These are phyloP conservation scores for Phytophthora hibernalis DNA, from an alignment of 352 stramenopile genomes.

Conservation along the genomic window DNA sequence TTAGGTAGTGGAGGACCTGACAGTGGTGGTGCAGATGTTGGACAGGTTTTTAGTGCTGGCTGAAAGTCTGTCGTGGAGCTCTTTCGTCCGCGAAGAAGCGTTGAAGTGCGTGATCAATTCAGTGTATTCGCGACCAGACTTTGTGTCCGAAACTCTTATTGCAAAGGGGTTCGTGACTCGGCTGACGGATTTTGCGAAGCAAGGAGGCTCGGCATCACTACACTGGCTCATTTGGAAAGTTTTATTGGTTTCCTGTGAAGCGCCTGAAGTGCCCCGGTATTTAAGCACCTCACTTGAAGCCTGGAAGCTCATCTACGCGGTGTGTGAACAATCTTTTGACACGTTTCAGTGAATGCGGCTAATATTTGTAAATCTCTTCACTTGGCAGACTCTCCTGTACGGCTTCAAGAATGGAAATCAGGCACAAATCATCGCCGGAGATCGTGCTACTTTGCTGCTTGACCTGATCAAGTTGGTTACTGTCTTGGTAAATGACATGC, in stretches of 20 bases:
- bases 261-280: slow-evolving; percentile 32
- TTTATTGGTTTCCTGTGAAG: slow-evolving; percentile 60
- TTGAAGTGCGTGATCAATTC: slow-evolving; percentile 80
- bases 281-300: slow-evolving; percentile 40
- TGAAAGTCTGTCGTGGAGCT: slow-evolving; percentile 20
- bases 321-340: slow-evolving; percentile 12
- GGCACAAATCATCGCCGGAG: slow-evolving; percentile 19
- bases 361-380: background rate
- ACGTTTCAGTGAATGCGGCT: background rate
- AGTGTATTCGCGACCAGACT: slow-evolving; percentile 64
- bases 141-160: slow-evolving; percentile 48
- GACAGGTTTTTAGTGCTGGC: slow-evolving; percentile 42
- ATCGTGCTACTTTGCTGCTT: slow-evolving; percentile 44
- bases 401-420: slow-evolving; percentile 29
- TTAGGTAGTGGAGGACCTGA: background rate
- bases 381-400: slow-evolving; percentile 56
- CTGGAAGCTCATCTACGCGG: slow-evolving; percentile 56
- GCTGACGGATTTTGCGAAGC: slow-evolving; percentile 40
- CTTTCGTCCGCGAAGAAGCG: slow-evolving; percentile 49
- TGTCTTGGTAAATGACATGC: slow-evolving; percentile 64
- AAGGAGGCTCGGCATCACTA: slow-evolving; percentile 36
- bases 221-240: slow-evolving; percentile 71
- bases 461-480: slow-evolving; percentile 68
- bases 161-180: slow-evolving; percentile 28
- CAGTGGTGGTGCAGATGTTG: slow-evolving; percentile 33